These are phyloP conservation scores for Tremellales sp. DNA, from an alignment of 1,284 basidiomycete species.

Conservation along the genomic window DNA sequence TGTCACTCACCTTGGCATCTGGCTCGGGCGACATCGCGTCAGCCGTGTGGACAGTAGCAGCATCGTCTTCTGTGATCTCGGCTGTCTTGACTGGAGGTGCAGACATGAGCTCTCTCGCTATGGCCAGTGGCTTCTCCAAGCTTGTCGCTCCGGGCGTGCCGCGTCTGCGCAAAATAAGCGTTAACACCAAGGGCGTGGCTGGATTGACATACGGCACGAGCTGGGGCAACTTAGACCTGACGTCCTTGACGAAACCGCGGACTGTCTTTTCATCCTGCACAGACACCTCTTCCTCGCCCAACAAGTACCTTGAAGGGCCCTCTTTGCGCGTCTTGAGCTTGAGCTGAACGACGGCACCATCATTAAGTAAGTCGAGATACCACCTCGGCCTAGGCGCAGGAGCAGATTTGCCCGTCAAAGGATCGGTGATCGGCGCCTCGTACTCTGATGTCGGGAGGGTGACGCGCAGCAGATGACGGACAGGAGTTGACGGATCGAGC, in stretches of 20 bases:
- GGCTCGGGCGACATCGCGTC: background rate
- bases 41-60: background rate
- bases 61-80: background rate
- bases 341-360: slow-evolving; percentile 62
- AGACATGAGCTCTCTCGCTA: slow-evolving; percentile 28
- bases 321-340: slow-evolving; percentile 52
- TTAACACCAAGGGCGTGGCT: slow-evolving; percentile 3
- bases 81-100: slow-evolving; percentile 2
- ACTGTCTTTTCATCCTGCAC: slow-evolving; percentile 72
- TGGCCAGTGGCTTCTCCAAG: slow-evolving; percentile 33
- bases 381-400: slow-evolving; percentile 68
- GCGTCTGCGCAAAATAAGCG: slow-evolving; percentile 6
- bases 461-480: slow-evolving; percentile 69
- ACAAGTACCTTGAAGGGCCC: slow-evolving; percentile 40
- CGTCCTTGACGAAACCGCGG: slow-evolving; percentile 9
- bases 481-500: slow-evolving; percentile 42
- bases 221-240: slow-evolving; percentile 23
- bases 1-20: slow-evolving; percentile 12
- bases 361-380: slow-evolving; percentile 65
- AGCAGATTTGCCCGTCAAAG: slow-evolving; percentile 63
- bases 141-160: slow-evolving; percentile 8
- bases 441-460: slow-evolving; percentile 77
- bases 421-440: slow-evolving; percentile 69
- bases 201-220: slow-evolving; percentile 19
- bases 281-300: slow-evolving; percentile 57